Conservation (phyloP, 805 yeast species). For the Pichia exigua region DNA sequence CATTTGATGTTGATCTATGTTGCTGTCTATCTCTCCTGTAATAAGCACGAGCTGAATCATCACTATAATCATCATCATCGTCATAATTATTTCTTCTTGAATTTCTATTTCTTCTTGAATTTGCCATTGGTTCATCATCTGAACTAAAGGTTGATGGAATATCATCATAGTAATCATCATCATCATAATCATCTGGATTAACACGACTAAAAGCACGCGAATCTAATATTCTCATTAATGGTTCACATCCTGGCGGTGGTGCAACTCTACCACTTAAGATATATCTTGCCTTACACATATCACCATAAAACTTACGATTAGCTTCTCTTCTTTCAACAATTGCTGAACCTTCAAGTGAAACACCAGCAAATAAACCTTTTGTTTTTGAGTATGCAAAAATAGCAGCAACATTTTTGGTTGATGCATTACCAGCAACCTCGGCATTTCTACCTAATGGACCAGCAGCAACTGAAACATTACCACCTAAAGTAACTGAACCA, state of each 20-base stretch:
- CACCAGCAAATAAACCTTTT: slow-evolving; percentile 95
- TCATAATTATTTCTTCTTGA: slow-evolving; percentile 17
- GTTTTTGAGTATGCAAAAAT: slow-evolving; percentile 91
- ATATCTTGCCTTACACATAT: slow-evolving; percentile 76
- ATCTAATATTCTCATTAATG: slow-evolving; percentile 78
- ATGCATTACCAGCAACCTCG: slow-evolving; percentile 94
- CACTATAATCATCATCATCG: slow-evolving; percentile 27
- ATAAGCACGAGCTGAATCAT: slow-evolving; percentile 11
- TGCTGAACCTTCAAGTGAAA: slow-evolving; percentile 93
- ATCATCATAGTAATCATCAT: slow-evolving; percentile 68
- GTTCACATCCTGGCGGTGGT: slow-evolving; percentile 85
- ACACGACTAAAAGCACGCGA: slow-evolving; percentile 64
- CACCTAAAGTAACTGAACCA: slow-evolving; percentile 92
- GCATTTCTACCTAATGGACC: slow-evolving; percentile 98
- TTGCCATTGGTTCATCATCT: slow-evolving; percentile 37
- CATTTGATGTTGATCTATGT: not conserved
- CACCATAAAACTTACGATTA: slow-evolving; percentile 89
- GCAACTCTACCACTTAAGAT: slow-evolving; percentile 84
- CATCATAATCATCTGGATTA: slow-evolving; percentile 36
- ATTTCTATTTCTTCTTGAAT: slow-evolving; percentile 11
- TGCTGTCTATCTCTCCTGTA: slow-evolving; percentile 10
- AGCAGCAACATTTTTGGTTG: slow-evolving; percentile 79
- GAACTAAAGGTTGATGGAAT: slow-evolving; percentile 63
- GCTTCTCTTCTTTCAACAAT: slow-evolving; percentile 97
- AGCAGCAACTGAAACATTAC: slow-evolving; percentile 91